Evolutionary conservation across 345 rosid genomes (phyloP).

Genomic region (Sisymbrium altissimum): DNA sequence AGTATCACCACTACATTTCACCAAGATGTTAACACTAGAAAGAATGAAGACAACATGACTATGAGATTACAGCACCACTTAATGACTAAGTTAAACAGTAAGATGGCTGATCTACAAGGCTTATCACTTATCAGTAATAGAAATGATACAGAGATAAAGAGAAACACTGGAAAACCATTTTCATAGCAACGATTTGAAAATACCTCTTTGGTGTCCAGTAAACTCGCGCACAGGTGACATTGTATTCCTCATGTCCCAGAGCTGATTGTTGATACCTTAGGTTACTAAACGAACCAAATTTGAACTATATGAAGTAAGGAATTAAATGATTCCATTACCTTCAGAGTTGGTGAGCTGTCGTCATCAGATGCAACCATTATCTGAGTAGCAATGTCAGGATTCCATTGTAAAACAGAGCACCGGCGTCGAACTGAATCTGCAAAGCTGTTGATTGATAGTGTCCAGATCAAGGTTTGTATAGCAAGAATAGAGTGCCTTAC

Average conservation of each 20-base stretch:
- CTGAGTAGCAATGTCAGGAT: slow-evolving; percentile 97
- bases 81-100: background rate
- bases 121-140: background rate
- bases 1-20: slow-evolving; percentile 10
- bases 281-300: slow-evolving; percentile 15
- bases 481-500: background rate
- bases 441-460: slow-evolving; percentile 54
- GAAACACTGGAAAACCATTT: background rate
- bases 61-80: slow-evolving; percentile 18
- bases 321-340: slow-evolving; percentile 46
- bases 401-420: slow-evolving; percentile 99
- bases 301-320: background rate
- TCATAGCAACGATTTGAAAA: background rate
- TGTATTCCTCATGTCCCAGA: slow-evolving; percentile 97
- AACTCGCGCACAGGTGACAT: slow-evolving; percentile 88
- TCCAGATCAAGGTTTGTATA: slow-evolving; percentile 21
- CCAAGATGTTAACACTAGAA: slow-evolving; percentile 3
- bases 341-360: slow-evolving; percentile 72
- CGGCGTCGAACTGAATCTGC: slow-evolving; percentile 87
- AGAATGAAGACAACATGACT: slow-evolving; percentile 13
- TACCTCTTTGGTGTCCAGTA: slow-evolving; percentile 93
- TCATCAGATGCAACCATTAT: slow-evolving; percentile 98
- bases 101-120: slow-evolving; percentile 8
- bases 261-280: slow-evolving; percentile 49
- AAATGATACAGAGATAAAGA: background rate